Base-by-base conservation (phyloP, 2,329 filamentous ascomycete species). In the Bimuria novae-zelandiae region DNA sequence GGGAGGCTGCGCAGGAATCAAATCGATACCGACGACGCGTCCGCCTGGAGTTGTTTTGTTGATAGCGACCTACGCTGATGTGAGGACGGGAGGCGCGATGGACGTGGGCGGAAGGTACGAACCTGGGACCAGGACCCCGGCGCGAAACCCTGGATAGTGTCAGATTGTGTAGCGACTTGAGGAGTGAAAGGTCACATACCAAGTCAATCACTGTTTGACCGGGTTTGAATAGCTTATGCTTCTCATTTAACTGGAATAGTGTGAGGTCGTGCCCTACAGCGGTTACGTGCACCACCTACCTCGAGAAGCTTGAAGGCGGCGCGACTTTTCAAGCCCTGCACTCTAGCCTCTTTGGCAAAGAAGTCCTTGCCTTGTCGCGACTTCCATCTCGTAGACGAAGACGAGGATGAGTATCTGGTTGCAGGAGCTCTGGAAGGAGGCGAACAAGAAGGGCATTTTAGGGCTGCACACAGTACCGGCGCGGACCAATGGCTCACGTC, bases 301-400 rank as follows among this genome's bases (percentile, higher is more conserved):
- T 97, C 89, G 16, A 97, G 76, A 8, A 99, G 79, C 75, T 99
- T 99, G 74, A 94, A 97, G 0, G 92, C 94, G 22, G 94, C 94
- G 57, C 94, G 85, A 65, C 91, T 95, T 75, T 93, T 97, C 52
- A 97, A 77, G 0, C 88, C 88, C 61, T 89, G 82, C 2, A 95
- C 85, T 67, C 86, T 89, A 40, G 94, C 92, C 63, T 89, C 84
- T 51, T 84, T 84, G 0, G 88, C 84, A 70, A 86, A 96, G 16
- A 75, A 76, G 76, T 99, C 94, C 35, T 76, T 82, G 33, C 79
- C 79, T 69, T 97, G 92, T 17, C 94, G 87, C 47, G 82, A 81
- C 72, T 91, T 90, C 94, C 94, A 99, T 73, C 86, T 80, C 45
- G 84, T 89, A 1, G 87, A 90, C 2, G 90, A 92, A 0, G 70